Base-by-base conservation (phyloP, 495 filamentous ascomycete genomes). In the Trichoderma erinaceum region DNA sequence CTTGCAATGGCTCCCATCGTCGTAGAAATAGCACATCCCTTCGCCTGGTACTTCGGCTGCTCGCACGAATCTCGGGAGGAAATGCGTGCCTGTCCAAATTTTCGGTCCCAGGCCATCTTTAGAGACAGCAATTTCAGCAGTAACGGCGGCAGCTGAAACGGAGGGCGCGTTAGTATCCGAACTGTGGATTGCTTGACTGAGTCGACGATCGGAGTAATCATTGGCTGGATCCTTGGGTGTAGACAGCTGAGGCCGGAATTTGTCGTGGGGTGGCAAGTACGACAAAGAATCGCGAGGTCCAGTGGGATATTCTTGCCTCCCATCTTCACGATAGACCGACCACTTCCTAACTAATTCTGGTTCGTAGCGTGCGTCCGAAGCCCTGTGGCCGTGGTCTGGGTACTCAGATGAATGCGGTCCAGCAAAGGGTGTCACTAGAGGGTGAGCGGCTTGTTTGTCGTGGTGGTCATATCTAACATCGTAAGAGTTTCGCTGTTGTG, bases 11-110 rank as follows among this genome's bases (percentile, higher is more conserved):
- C 87, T 88, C 56, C 91, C 91, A 73, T 95, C 92, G 68, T 95
- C 91, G 75, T 95, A 96, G 67, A 96, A 86, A 74, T 92, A 96
- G 76, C 90, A 95, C 66, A 89, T 73, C 1, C 92, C 92, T 75
- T 96, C 90, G 15, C 90, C 91, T 0, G 89, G 88, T 7, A 94
- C 81, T 68, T 89, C 85, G 23, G 80, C 82, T 43, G 82, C 80
- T 68, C 79, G 75, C 50, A 86, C 82, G 68, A 86, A 86, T n/a
- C 84, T 79, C 52, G 85, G 85, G 43, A 87, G 73, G 66, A 86
- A 87, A 46, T 86, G 83, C 18, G 82, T 85, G 38, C 84, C 85
- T 6, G 83, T 86, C 84, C 84, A 87, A 64, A 86, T 86, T 76
- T 85, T 86, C 29, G 84, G 84, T 8, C 84, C 84, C 46, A 86